A percentile compares a stretch with the other conserved stretches of the same genome.
phyloP scores from a whole-genome alignment of 1,284 basidiomycete species.

The Rhodotorula sp. region DNA sequence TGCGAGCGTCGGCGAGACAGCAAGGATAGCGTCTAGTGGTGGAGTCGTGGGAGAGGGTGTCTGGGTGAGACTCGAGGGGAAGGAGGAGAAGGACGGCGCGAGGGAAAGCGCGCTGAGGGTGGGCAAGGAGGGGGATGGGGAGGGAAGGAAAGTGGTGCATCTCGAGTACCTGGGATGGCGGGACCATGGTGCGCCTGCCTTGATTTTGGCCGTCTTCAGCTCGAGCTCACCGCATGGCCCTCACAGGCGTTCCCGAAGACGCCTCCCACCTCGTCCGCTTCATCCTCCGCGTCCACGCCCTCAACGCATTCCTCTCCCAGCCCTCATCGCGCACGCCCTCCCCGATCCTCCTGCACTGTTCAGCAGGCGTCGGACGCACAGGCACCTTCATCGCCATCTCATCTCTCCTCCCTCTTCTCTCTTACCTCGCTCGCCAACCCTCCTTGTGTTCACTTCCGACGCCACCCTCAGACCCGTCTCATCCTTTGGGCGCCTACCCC shows the following conservation, averaged over 20 bases:
- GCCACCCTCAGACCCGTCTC: background rate
- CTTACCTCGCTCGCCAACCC: constrained; percentile 13
- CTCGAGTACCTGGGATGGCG: constrained; percentile 43
- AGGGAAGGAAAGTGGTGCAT: constrained; percentile 34
- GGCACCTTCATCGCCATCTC: constrained; percentile 61
- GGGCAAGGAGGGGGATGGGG: constrained; percentile 8
- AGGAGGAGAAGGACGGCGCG: constrained; percentile 54
- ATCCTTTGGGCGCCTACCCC: constrained; percentile 26
- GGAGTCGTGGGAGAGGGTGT: constrained; percentile 45
- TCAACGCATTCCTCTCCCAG: constrained; percentile 7
- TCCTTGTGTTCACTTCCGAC: background rate
- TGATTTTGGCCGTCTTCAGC: too few relatives aligned
- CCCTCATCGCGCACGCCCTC: background rate
- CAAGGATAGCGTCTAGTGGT: constrained; percentile 58
- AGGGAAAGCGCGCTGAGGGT: constrained; percentile 33
- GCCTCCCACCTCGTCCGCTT: constrained; percentile 29
- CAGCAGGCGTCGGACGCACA: constrained; percentile 54
- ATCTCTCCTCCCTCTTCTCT: constrained; percentile 52
- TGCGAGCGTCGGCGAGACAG: constrained; percentile 57
- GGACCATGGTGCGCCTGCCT: constrained; percentile 25
- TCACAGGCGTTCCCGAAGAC: constrained; percentile 38
- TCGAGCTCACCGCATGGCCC: constrained; percentile 1
- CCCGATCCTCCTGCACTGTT: constrained; percentile 76
- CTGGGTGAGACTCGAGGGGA: constrained; percentile 48
- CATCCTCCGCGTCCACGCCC: constrained; percentile 22